phyloP scores from a whole-genome alignment of 2,329 filamentous ascomycete genomes.

The Plenodomus tracheiphilus region DNA sequence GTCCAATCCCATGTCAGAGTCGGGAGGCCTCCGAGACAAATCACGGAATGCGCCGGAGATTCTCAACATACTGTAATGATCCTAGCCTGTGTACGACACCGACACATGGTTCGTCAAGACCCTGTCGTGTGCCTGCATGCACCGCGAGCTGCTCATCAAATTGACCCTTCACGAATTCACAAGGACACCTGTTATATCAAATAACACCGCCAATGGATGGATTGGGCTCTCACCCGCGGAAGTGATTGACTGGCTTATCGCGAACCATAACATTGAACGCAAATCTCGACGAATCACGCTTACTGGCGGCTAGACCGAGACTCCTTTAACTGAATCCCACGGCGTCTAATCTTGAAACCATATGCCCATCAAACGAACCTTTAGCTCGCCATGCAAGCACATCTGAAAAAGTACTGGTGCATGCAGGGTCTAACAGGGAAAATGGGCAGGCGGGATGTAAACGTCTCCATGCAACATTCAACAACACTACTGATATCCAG shows the following conservation, averaged over 20 bases:
- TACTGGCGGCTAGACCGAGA: not conserved
- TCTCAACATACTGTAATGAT: not conserved
- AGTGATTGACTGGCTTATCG: not conserved
- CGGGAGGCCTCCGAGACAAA: not conserved
- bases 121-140: slow-evolving; percentile 15
- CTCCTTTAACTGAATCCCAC: not conserved
- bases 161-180: too few relatives aligned
- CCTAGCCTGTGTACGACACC: slow-evolving; percentile 13
- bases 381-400: not conserved
- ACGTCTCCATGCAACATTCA: too few relatives aligned
- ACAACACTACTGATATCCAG: too few relatives aligned
- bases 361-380: not conserved
- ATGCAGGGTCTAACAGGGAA: not conserved
- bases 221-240: not conserved
- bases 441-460: not conserved
- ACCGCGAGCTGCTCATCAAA: not conserved
- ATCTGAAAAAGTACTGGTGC: not conserved
- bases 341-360: not conserved
- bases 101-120: slow-evolving; percentile 9
- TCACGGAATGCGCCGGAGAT: slow-evolving; percentile 5
- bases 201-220: not conserved
- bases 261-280: not conserved
- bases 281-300: not conserved
- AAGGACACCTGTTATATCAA: not conserved
- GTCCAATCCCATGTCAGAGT: not conserved